phyloP scores from a whole-genome alignment of 1,284 basidiomycete genomes.

The Apiotrichum laibachii region DNA sequence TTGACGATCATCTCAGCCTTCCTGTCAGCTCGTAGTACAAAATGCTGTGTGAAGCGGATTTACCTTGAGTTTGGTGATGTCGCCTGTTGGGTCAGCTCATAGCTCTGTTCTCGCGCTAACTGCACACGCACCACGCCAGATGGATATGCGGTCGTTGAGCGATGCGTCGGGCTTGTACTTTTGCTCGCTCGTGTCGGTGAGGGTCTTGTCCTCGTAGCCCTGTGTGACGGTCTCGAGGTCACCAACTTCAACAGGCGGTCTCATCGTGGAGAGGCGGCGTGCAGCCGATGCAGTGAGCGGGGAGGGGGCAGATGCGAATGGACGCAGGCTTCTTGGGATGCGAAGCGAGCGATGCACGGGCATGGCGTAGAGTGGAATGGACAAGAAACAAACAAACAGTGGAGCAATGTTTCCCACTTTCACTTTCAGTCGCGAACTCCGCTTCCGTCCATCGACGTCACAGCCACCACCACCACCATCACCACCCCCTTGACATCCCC shows the following conservation, averaged over 20 bases:
- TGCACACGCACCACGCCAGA: slow-evolving; percentile 39
- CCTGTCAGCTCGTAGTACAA: slow-evolving; percentile 1
- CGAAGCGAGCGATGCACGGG: not conserved
- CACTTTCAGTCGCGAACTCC: too few species aligned
- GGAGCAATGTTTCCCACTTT: too few species aligned
- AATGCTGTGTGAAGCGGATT: not conserved
- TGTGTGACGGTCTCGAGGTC: slow-evolving; percentile 35
- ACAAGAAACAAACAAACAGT: too few species aligned
- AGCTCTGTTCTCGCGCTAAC: not conserved
- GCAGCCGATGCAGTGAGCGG: not conserved
- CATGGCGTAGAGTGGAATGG: not conserved
- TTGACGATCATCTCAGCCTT: slow-evolving; percentile 77
- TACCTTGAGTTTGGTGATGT: slow-evolving; percentile 48
- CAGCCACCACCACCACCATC: not conserved
- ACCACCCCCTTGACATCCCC: not conserved
- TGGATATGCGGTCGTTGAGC: slow-evolving; percentile 34
- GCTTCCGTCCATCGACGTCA: not conserved
- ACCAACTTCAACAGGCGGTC: slow-evolving; percentile 9
- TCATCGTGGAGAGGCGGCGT: slow-evolving; percentile 2
- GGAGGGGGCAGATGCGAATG: not conserved
- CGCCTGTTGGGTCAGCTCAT: slow-evolving; percentile 24
- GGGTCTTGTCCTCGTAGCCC: slow-evolving; percentile 4
- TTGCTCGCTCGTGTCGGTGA: not conserved
- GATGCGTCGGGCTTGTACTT: slow-evolving; percentile 14
- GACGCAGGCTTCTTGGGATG: not conserved